Conservation (phyloP, 1,284 basidiomycete species). For the Trametes versicolor region DNA sequence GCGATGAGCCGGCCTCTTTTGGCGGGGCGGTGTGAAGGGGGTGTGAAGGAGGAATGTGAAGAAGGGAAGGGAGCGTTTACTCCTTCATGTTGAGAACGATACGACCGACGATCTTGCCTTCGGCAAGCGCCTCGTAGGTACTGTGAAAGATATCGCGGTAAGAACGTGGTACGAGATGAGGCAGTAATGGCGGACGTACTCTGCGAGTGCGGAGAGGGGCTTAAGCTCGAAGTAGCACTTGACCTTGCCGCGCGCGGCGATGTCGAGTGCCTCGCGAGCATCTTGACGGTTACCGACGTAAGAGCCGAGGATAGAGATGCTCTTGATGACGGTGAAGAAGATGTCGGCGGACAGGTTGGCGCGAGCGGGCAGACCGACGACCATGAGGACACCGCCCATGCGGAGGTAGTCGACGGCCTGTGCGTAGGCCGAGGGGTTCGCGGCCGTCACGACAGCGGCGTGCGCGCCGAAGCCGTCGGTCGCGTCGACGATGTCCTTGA, state of each 20-base stretch:
- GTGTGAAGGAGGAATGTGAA: background rate
- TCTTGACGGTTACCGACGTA: conserved; percentile 86
- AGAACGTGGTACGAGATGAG: background rate
- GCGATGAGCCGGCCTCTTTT: background rate
- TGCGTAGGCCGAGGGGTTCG: conserved; percentile 68
- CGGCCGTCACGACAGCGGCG: conserved; percentile 75
- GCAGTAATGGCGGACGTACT: conserved; percentile 47
- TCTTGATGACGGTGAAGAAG: conserved; percentile 82
- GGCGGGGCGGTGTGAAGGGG: background rate
- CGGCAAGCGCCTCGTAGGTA: conserved; percentile 65
- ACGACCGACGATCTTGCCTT: conserved; percentile 68
- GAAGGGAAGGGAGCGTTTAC: conserved; percentile 5
- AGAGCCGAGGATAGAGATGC: conserved; percentile 75
- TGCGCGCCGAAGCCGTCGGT: conserved; percentile 83
- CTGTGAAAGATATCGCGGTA: conserved; percentile 34
- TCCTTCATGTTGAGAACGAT: conserved; percentile 64
- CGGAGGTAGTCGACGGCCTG: conserved; percentile 82
- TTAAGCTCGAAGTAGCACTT: conserved; percentile 66
- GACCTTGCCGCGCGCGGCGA: conserved; percentile 79
- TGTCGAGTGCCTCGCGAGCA: conserved; percentile 77
- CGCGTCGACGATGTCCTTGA: conserved; percentile 67
- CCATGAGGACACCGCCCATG: conserved; percentile 75
- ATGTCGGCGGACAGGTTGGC: conserved; percentile 74
- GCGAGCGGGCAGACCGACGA: conserved; percentile 76
- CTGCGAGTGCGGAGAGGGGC: conserved; percentile 62